Conservation (phyloP, 495 filamentous ascomycete species). For the Mycothermus thermophilus region DNA sequence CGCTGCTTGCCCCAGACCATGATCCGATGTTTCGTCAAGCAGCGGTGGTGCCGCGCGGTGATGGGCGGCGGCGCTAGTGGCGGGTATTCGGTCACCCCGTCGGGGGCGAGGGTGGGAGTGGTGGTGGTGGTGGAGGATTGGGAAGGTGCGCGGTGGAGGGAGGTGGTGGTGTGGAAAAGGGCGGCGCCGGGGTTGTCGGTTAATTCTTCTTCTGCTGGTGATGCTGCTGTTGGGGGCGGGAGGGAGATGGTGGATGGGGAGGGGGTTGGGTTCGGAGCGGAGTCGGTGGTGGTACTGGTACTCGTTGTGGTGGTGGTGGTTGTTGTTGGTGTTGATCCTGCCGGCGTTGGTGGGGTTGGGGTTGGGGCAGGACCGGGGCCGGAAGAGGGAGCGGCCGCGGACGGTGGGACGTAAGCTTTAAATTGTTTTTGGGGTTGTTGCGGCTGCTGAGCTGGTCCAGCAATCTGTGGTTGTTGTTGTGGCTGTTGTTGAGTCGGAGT, state of each 20-base stretch:
- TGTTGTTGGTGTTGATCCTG: too few relatives aligned
- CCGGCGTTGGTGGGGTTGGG: too few relatives aligned
- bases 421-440: background rate
- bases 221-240: background rate
- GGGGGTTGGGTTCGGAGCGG: background rate
- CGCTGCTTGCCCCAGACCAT: too few relatives aligned
- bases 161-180: constrained; percentile 18
- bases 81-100: too few relatives aligned
- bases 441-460: background rate
- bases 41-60: constrained; percentile 14
- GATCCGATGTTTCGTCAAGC: constrained; percentile 17
- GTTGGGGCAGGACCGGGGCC: too few relatives aligned
- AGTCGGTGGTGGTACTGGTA: too few relatives aligned
- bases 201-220: constrained; percentile 6
- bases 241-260: background rate
- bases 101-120: too few relatives aligned
- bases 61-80: constrained; percentile 17
- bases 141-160: constrained; percentile 9
- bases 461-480: background rate
- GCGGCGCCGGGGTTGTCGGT: constrained; percentile 20
- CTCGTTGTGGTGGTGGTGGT: too few relatives aligned
- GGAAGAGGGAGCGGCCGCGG: too few relatives aligned
- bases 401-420: too few relatives aligned
- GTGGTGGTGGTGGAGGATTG: constrained; percentile 14
- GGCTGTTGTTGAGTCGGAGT: background rate